Conservation (phyloP, 1,139 yeast genomes). For the Nakaseomyces kungkrabaensis region DNA sequence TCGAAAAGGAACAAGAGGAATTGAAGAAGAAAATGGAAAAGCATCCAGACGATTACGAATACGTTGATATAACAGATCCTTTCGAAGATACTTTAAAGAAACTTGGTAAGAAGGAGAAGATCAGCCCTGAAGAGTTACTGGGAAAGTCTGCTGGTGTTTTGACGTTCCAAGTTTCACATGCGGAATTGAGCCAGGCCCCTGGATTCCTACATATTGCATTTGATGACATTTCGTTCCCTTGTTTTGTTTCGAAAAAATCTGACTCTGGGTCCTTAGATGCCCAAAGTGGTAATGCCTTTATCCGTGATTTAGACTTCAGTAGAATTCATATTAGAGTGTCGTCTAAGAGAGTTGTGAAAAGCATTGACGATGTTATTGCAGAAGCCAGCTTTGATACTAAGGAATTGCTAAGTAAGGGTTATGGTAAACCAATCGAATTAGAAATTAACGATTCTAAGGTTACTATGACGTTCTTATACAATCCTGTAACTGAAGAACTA, state of each 20-base stretch:
- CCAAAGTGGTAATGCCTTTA: constrained; percentile 48
- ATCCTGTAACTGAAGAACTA: constrained; percentile 47
- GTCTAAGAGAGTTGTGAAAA: constrained; percentile 39
- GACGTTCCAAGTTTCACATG: constrained; percentile 42
- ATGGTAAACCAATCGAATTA: constrained; percentile 38
- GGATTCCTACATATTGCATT: constrained; percentile 47
- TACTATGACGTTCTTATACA: constrained; percentile 44
- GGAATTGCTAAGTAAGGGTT: constrained; percentile 44
- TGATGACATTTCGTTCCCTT: constrained; percentile 56
- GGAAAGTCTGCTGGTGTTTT: constrained; percentile 54
- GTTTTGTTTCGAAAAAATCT: constrained; percentile 42
- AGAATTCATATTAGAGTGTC: constrained; percentile 46
- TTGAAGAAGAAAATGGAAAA: constrained; percentile 43
- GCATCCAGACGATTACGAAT: constrained; percentile 53
- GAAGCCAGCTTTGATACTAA: constrained; percentile 43
- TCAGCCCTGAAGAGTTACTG: constrained; percentile 45
- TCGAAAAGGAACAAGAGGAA: constrained; percentile 35
- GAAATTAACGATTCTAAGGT: constrained; percentile 38
- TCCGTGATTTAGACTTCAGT: constrained; percentile 62
- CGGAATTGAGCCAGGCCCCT: constrained; percentile 40
- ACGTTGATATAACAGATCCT: constrained; percentile 45
- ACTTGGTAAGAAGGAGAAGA: constrained; percentile 35
- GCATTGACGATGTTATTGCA: constrained; percentile 39
- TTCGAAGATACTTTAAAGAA: constrained; percentile 30
- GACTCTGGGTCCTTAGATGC: constrained; percentile 23